Conservation (phyloP, 2,329 filamentous ascomycete species). For the Dothideomycetes sp. region DNA sequence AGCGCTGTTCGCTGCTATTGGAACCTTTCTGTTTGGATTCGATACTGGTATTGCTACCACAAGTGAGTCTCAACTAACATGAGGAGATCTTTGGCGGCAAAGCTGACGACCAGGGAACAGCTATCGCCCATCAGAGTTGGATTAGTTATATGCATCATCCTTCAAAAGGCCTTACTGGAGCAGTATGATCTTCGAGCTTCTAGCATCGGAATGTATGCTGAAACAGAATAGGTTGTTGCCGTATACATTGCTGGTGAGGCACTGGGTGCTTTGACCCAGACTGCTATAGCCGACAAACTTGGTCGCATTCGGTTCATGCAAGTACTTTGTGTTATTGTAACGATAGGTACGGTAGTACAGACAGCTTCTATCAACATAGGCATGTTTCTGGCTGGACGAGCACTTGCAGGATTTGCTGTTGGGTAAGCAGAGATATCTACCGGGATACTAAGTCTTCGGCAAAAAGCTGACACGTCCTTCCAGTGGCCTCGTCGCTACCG, state of each 20-base stretch:
- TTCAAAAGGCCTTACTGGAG: conserved; percentile 46
- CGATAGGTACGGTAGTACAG: conserved; percentile 45
- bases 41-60: conserved; percentile 54
- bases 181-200: conserved; percentile 44
- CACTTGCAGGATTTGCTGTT: conserved; percentile 23
- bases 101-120: background rate
- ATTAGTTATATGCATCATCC: conserved; percentile 50
- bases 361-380: conserved; percentile 42
- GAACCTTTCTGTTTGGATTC: conserved; percentile 52
- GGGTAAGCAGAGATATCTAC: conserved; percentile 12
- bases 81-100: background rate
- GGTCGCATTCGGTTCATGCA: conserved; percentile 30
- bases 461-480: background rate
- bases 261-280: conserved; percentile 43
- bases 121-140: conserved; percentile 53
- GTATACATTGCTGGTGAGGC: conserved; percentile 53
- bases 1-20: conserved; percentile 49
- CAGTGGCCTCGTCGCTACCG: conserved; percentile 39
- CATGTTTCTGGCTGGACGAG: conserved; percentile 25
- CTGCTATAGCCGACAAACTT: conserved; percentile 41
- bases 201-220: conserved; percentile 39
- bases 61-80: conserved; percentile 19
- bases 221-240: conserved; percentile 46
- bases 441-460: too few species aligned
- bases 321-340: conserved; percentile 45